Conservation (phyloP, 2,329 filamentous ascomycete genomes). For the Triangularia verruculosa region DNA sequence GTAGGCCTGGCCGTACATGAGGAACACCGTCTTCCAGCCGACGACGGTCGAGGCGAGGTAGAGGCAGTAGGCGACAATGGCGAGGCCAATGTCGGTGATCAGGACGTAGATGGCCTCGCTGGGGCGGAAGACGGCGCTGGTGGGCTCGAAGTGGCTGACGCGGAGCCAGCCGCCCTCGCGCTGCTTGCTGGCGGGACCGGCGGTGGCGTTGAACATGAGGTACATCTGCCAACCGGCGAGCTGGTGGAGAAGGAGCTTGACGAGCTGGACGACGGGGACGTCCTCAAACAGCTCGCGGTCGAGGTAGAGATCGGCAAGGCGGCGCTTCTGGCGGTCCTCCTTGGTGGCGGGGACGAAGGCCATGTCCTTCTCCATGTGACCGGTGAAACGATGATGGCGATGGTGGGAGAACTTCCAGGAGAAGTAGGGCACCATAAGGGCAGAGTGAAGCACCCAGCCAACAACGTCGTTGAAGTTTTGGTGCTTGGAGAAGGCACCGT, state of each 20-base stretch:
- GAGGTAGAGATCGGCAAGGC: conserved; percentile 41
- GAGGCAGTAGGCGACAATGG: conserved; percentile 48
- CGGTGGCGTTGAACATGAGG: conserved; percentile 56
- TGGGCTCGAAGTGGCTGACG: conserved; percentile 59
- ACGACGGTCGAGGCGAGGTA: conserved; percentile 51
- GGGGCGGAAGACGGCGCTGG: conserved; percentile 57
- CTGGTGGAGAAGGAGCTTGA: conserved; percentile 59
- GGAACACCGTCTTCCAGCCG: conserved; percentile 54
- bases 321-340: conserved; percentile 35
- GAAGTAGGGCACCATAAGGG: conserved; percentile 67
- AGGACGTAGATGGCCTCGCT: conserved; percentile 55
- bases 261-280: conserved; percentile 54
- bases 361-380: conserved; percentile 66
- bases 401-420: conserved; percentile 70
- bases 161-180: conserved; percentile 42
- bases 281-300: conserved; percentile 59
- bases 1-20: conserved; percentile 63
- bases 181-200: conserved; percentile 49
- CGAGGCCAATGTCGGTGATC: conserved; percentile 59
- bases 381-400: conserved; percentile 66
- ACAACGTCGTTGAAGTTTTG: conserved; percentile 56
- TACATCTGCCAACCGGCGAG: conserved; percentile 64
- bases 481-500: conserved; percentile 63
- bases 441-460: conserved; percentile 64
- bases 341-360: conserved; percentile 56